Percentiles rank a stretch among this genome's conserved stretches.
Conservation (phyloP, 768 basidiomycete species). For the Tylopilus sp. region DNA sequence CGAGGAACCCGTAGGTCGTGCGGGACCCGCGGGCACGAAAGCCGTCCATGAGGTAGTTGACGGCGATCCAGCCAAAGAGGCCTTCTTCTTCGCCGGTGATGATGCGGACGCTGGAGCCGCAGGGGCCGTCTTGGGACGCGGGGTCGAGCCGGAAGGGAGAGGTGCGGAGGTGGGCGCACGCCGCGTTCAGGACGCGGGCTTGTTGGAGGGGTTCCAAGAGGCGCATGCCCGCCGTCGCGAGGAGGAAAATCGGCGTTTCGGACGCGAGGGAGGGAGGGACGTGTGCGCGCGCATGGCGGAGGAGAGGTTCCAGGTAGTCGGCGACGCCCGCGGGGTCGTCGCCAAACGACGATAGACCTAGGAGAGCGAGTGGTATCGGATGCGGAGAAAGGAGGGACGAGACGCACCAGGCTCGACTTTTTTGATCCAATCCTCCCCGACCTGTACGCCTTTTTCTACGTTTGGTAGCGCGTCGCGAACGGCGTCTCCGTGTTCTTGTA, state of each 20-base stretch:
- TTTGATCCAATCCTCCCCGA: slow-evolving; percentile 80
- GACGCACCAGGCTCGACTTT: slow-evolving; percentile 92
- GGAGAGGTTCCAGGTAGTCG: slow-evolving; percentile 74
- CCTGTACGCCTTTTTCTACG: slow-evolving; percentile 87
- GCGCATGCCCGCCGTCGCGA: slow-evolving; percentile 98
- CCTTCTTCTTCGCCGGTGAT: slow-evolving; percentile 99
- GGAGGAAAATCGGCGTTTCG: slow-evolving; percentile 86
- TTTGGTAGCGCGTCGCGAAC: slow-evolving; percentile 63
- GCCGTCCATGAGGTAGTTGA: slow-evolving; percentile 98
- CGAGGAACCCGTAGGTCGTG: slow-evolving; percentile 96
- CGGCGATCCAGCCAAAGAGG: slow-evolving; percentile 97
- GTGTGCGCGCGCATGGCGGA: slow-evolving; percentile 75
- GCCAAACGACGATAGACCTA: slow-evolving; percentile 86
- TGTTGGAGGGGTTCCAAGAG: slow-evolving; percentile 69
- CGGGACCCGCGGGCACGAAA: slow-evolving; percentile 71
- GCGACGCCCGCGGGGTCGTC: slow-evolving; percentile 67
- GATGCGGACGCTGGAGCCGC: slow-evolving; percentile 88
- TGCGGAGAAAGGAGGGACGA: not conserved
- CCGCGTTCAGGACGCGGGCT: slow-evolving; percentile 63
- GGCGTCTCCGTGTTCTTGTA: slow-evolving; percentile 47
- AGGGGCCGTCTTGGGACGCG: slow-evolving; percentile 68
- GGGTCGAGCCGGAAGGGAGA: slow-evolving; percentile 77
- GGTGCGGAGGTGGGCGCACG: slow-evolving; percentile 77
- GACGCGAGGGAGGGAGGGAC: slow-evolving; percentile 84
- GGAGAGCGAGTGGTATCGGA: not conserved